Base-by-base conservation (phyloP, 2,329 filamentous ascomycete species). In the Fusarium sp. region DNA sequence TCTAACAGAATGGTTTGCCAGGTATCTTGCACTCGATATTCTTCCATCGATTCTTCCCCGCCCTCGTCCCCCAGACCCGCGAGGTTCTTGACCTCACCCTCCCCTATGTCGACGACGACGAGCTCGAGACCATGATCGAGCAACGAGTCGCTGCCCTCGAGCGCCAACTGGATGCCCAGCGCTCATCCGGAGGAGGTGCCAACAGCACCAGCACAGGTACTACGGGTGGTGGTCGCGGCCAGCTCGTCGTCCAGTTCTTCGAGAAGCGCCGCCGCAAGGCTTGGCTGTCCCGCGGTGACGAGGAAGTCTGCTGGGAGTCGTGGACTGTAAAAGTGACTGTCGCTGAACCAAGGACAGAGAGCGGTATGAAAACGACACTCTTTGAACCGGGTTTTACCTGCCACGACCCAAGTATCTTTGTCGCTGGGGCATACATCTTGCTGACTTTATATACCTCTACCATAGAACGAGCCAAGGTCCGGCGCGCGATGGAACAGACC, bases 41-140 rank as follows among this genome's bases (percentile, higher is more conserved):
- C 89, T 98, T 98, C 88, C 95, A 98, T 84, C 92, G 96, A 77
- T 97, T 95, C 88, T 98, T 98, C 86, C 94, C 94, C 61, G 91
- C 94, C 62, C 88, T 98, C 74, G 86, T 89, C 43, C 95, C 96
- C 7, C 89, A 90, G 69, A 94, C 94, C 69, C 91, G 94, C 82
- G 95, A 98, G 78, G 90, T 98, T 69, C 91, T 98, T 72, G 95
- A 97, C 81, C 88, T 97, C 66, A 95, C 94, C 36, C 89, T 98
- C 30, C 95, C 96, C 54, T 93, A 93, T 76, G 92, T 98, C 77
- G 90, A 94, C 78, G 94, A 98, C 78, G 91, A 92, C 71, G 94
- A 97, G 81, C 91, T 98, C 70, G 94, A 97, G 80, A 96, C 94
- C 34, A 89, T 98, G 77, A 97, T 99, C 76, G 95, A 98, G 81